phyloP scores from a whole-genome alignment of 1,284 basidiomycete species.

The Marasmius fiardii region DNA sequence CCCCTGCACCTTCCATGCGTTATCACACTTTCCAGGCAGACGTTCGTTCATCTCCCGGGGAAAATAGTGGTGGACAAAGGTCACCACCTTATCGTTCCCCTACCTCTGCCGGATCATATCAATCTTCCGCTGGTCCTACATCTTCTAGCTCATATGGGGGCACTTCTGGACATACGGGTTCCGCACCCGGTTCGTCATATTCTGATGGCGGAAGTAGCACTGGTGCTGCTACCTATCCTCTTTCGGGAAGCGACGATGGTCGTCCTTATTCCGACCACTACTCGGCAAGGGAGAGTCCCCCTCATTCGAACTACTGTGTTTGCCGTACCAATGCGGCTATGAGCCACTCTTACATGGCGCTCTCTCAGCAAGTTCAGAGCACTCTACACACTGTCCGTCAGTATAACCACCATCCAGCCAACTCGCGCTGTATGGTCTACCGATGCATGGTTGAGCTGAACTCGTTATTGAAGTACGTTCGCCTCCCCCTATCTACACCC shows the following conservation, averaged over 20 bases:
- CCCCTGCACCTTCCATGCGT: slow-evolving; percentile 43
- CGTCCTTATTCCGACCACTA: slow-evolving; percentile 40
- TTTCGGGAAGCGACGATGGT: slow-evolving; percentile 43
- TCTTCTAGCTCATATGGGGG: slow-evolving; percentile 20
- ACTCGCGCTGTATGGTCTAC: slow-evolving; percentile 52
- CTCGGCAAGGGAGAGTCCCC: slow-evolving; percentile 23
- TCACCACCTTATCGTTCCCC: slow-evolving; percentile 14
- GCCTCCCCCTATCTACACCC: slow-evolving; percentile 8
- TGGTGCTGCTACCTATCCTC: slow-evolving; percentile 27
- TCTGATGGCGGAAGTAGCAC: slow-evolving; percentile 39
- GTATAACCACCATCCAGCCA: slow-evolving; percentile 54
- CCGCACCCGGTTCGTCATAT: slow-evolving; percentile 36
- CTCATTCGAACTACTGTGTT: slow-evolving; percentile 44
- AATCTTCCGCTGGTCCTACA: slow-evolving; percentile 19
- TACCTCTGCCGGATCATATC: slow-evolving; percentile 15
- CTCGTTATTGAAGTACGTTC: slow-evolving; percentile 48
- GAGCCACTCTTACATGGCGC: slow-evolving; percentile 51
- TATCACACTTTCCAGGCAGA: slow-evolving; percentile 39
- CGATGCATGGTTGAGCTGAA: slow-evolving; percentile 60
- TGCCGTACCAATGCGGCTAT: slow-evolving; percentile 64
- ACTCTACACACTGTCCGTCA: slow-evolving; percentile 56
- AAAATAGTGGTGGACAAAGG: slow-evolving; percentile 15
- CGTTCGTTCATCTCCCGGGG: slow-evolving; percentile 23
- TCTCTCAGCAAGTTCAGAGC: slow-evolving; percentile 62
- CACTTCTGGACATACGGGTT: slow-evolving; percentile 22